These are phyloP conservation scores for Calendula officinalis DNA, from an alignment of 129 eudicot genomes.

Conservation along the genomic window DNA sequence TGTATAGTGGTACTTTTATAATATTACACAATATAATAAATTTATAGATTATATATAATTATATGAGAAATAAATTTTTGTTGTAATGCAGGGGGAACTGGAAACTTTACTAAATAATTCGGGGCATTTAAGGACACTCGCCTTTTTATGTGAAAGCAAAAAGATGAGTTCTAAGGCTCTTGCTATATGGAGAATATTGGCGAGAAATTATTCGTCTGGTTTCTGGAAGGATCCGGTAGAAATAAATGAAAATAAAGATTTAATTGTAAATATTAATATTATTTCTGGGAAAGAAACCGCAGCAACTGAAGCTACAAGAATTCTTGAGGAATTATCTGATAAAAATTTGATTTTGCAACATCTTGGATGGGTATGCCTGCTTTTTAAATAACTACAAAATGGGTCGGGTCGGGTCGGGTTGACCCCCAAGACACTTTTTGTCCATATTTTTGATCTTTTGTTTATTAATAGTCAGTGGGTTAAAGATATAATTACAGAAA, in stretches of 20 bases:
- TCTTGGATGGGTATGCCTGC: conserved; percentile 88
- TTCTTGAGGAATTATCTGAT: conserved; percentile 82
- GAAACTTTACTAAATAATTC: conserved; percentile 77
- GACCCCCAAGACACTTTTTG: no score
- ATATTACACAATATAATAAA: no score
- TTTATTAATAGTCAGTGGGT: conserved; percentile 1
- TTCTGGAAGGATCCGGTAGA: conserved; percentile 41
- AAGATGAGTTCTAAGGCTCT: conserved; percentile 93
- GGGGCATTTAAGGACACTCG: conserved; percentile 88
- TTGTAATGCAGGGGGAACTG: conserved; percentile 86
- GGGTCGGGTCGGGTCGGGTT: conserved; percentile 10
- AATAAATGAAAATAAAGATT: conserved; percentile 30
- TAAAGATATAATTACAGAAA: background rate
- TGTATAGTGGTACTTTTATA: conserved; percentile 78
- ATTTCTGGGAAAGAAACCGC: conserved; percentile 60
- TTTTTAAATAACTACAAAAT: background rate
- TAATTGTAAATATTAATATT: conserved; percentile 20
- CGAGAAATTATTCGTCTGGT: conserved; percentile 68
- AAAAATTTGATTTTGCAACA: conserved; percentile 77
- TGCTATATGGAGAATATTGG: conserved; percentile 83
- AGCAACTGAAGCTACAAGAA: conserved; percentile 80
- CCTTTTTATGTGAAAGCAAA: conserved; percentile 86
- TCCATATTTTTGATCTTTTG: no score
- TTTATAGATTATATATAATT: background rate
- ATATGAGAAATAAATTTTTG: background rate